These are phyloP conservation scores for Eucalyptus marginata DNA, from an alignment of 345 rosid genomes.

Conservation along the genomic window DNA sequence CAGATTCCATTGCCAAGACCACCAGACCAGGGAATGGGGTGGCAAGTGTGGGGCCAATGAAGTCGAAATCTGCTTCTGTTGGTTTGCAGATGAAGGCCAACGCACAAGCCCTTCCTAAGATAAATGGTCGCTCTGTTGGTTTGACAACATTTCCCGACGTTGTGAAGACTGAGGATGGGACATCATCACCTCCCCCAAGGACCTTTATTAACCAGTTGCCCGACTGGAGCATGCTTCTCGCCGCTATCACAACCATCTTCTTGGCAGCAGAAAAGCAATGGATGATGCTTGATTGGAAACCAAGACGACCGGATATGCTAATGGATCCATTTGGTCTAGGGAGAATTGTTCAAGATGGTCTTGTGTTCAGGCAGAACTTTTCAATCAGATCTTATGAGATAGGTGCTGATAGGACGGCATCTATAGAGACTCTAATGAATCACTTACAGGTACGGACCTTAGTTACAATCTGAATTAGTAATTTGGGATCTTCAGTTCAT, in stretches of 20 bases:
- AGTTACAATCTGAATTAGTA: not conserved
- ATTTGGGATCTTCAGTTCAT: not conserved
- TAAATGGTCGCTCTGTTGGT: conserved; percentile 58
- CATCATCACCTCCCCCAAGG: conserved; percentile 58
- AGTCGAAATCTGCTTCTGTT: conserved; percentile 28
- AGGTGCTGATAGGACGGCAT: conserved; percentile 96
- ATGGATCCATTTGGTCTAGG: conserved; percentile 82
- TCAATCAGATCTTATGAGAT: conserved; percentile 95
- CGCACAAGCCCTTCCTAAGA: conserved; percentile 85
- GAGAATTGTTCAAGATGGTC: conserved; percentile 84
- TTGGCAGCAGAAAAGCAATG: conserved; percentile 99
- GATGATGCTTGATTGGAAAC: conserved; percentile 99
- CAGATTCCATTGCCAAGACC: conserved; percentile 34
- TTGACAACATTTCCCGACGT: conserved; percentile 27
- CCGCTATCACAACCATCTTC: conserved; percentile 93
- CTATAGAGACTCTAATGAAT: conserved; percentile 95
- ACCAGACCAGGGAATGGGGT: conserved; percentile 33
- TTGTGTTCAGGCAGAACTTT: conserved; percentile 76
- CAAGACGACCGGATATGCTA: conserved; percentile 73
- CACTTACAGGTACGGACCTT: conserved; percentile 63
- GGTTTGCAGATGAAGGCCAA: conserved; percentile 74
- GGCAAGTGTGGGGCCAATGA: conserved; percentile 34
- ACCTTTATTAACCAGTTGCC: conserved; percentile 93
- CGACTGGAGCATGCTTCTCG: conserved; percentile 99
- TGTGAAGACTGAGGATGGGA: conserved; percentile 34